phyloP scores from a whole-genome alignment of 805 yeast genomes.

The Candida hungchunana region DNA sequence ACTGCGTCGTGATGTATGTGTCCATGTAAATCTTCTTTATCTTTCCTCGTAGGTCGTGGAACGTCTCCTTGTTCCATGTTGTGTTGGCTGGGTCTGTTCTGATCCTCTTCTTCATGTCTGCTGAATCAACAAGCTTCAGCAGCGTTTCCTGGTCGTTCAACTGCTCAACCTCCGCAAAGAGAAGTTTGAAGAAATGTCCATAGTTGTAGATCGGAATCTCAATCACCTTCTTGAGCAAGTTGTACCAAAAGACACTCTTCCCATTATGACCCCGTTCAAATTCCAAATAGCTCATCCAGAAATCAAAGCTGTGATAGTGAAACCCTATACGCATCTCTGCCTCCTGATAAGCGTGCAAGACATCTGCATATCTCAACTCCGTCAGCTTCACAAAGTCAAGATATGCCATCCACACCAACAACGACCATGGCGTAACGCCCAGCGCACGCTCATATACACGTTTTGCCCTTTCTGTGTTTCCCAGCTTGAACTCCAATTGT shows the following conservation, averaged over 20 bases:
- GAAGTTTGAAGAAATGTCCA: constrained; percentile 40
- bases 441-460: constrained; percentile 38
- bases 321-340: constrained; percentile 48
- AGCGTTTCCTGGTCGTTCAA: constrained; percentile 10
- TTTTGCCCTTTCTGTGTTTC: constrained; percentile 35
- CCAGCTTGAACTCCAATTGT: constrained; percentile 40
- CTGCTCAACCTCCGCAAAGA: constrained; percentile 30
- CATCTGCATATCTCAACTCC: constrained; percentile 26
- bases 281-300: constrained; percentile 47
- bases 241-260: constrained; percentile 20
- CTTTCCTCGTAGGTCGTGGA: constrained; percentile 31
- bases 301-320: constrained; percentile 47
- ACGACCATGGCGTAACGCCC: constrained; percentile 37
- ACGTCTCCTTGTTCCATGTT: constrained; percentile 11
- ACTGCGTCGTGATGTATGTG: constrained; percentile 52
- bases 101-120: constrained; percentile 22
- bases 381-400: constrained; percentile 35
- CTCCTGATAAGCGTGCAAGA: constrained; percentile 38
- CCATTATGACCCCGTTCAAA: constrained; percentile 38
- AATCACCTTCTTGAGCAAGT: constrained; percentile 42
- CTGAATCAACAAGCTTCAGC: constrained; percentile 10
- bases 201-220: constrained; percentile 57
- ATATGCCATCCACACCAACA: constrained; percentile 48
- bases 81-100: constrained; percentile 10
- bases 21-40: constrained; percentile 48